Percentiles rank a stretch among this genome's conserved stretches.
These are phyloP conservation scores for Smittium culicis DNA, from an alignment of 371 early-diverging fungal species.

Conservation along the genomic window DNA sequence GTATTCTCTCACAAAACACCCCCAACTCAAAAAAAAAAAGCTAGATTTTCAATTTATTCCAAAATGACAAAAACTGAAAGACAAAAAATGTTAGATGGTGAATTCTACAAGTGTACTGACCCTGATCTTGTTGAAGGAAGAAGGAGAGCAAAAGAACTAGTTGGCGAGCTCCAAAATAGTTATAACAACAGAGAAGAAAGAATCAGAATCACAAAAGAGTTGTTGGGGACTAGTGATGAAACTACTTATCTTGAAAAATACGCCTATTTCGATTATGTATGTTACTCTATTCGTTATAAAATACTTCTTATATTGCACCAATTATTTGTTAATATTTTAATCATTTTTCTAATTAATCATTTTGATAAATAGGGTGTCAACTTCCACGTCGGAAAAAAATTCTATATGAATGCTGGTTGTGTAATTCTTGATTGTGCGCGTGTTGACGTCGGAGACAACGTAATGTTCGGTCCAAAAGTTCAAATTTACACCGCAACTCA, in stretches of 20 bases:
- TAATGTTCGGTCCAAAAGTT: slow-evolving; percentile 60
- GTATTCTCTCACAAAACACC: too few species aligned
- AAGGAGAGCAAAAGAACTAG: slow-evolving; percentile 9
- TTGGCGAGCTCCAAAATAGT: slow-evolving; percentile 32
- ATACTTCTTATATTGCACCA: too few species aligned
- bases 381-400: slow-evolving; percentile 46
- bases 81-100: slow-evolving; percentile 48
- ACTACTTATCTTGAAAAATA: slow-evolving; percentile 42
- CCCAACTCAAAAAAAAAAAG: too few species aligned
- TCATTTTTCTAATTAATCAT: neutral
- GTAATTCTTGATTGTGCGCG: slow-evolving; percentile 49
- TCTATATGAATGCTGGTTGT: slow-evolving; percentile 53
- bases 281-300: too few species aligned
- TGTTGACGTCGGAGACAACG: slow-evolving; percentile 49
- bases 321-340: too few species aligned
- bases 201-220: slow-evolving; percentile 30
- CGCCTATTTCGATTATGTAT: slow-evolving; percentile 46
- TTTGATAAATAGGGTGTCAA: slow-evolving; percentile 38
- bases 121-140: slow-evolving; percentile 34
- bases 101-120: slow-evolving; percentile 44
- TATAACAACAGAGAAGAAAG: slow-evolving; percentile 26
- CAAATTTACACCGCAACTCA: slow-evolving; percentile 65
- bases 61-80: slow-evolving; percentile 32
- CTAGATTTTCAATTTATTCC: too few species aligned
- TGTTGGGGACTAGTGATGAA: slow-evolving; percentile 41